Evolutionary conservation across 2,329 filamentous ascomycete genomes (phyloP), one percentile per base, ranked within the genome.

Genomic region (Talaromyces piceae): DNA sequence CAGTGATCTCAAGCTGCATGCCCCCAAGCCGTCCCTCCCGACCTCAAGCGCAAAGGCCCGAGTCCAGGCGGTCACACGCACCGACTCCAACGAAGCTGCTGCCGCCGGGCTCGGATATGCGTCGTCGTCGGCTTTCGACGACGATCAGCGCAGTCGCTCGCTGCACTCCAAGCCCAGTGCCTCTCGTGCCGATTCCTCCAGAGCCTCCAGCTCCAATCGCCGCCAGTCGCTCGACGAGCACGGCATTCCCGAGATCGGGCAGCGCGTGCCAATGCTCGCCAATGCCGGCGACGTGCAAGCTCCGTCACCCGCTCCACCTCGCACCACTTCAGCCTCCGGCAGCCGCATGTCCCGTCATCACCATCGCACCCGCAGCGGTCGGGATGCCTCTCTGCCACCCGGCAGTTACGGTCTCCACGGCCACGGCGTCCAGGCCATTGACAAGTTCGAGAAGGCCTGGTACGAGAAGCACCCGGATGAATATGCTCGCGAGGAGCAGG

Each of bases 231-330:
- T 78, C 16, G 87, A 91, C 43, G 87, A 93, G 57, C 84, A 90
- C 50, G 91, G 91, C 20, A 95, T 96, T 60, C 91, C 91, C 2
- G 88, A 94, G 65, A 93, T 96, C 59, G 91, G 91, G 45, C 82
- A 88, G 62, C 86, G 91, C 63, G 91, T 98, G 33, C 93, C 93
- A 46, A 93, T 98, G 88, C 86, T 93, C 65, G 87, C 85, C 49
- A 82, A 93, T 66, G 88, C 93, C 41, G 93, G 93, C 55, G 91
- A 97, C 66, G 93, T 97, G 8, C 93, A 98, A 72, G 93, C 93
- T 12, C 93, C 93, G 2, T 93, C 91, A 2, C 90, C 91, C 1
- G 80, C 83, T 2, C 85, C 84, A 7, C 51, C 51, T 9, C 45
- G 52, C 26, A 73, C 70, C 53, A 62, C 67, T 45, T 63, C 66